Evolutionary conservation across 768 basidiomycete species (phyloP).

Genomic region (Lactarius hatsudake): DNA sequence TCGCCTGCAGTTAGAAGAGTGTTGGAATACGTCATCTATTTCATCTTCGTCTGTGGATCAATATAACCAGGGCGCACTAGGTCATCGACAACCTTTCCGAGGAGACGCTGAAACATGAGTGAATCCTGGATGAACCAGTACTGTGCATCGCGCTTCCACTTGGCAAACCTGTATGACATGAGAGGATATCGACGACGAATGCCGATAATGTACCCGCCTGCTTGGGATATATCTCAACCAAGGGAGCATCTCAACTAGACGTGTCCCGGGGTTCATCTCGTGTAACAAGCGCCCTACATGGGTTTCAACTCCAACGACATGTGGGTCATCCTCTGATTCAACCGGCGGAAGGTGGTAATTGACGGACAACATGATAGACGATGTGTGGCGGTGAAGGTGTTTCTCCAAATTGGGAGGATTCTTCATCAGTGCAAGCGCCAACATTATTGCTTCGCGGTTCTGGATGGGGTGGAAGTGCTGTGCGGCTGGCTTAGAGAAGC

Average conservation of each 20-base stretch:
- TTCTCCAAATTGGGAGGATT: not conserved
- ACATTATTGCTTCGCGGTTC: not conserved
- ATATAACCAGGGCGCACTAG: not conserved
- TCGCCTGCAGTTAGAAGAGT: not conserved
- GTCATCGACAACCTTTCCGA: constrained; percentile 2
- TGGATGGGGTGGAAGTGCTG: not conserved
- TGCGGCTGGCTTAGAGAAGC: not conserved
- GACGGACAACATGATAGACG: not conserved
- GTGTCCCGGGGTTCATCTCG: not conserved
- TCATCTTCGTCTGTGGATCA: not conserved
- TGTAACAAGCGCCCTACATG: not conserved
- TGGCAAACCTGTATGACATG: not conserved
- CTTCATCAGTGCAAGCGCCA: not conserved
- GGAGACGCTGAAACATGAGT: constrained; percentile 12
- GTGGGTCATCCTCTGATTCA: not conserved
- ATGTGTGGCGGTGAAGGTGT: not conserved
- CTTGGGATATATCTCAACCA: not conserved
- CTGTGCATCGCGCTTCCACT: constrained; percentile 20
- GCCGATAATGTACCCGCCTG: not conserved
- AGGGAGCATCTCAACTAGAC: not conserved
- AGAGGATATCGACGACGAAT: not conserved
- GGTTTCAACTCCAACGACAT: not conserved
- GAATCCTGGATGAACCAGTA: constrained; percentile 15
- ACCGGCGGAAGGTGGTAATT: not conserved
- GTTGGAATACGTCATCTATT: not conserved